Base-by-base conservation (phyloP, 306 rosid genomes). In the Echinosophora koreensis region DNA sequence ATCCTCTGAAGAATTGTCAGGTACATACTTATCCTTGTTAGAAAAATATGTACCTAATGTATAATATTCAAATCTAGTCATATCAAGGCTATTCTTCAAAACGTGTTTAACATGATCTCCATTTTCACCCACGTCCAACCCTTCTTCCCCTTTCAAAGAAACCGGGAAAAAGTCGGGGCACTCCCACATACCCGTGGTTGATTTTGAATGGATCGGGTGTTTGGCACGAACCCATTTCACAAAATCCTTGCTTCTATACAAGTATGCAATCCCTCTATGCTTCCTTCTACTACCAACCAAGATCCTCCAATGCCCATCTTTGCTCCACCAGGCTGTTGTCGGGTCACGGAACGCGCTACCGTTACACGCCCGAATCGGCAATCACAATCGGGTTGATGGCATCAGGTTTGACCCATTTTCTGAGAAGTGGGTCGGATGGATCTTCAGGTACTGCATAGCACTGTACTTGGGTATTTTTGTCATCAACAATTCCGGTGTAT, bases 131-230 rank as follows among this genome's bases (percentile, higher is more conserved):
- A 84, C 38, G 42, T 92, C 97, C 83, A 92, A 62, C 52, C 99
- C 97, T 0, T 3, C 5, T 2, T 51, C 69, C 0, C 90, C 81
- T 0, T 3, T 1, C 49, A 73, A 1, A 0, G 83, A 15, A 69
- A 95, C 97, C 0, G 97, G 97, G 78, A 42, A 95, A 51, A 92
- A 92, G 66, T 95, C 97, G 0, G 96, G 97, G 71, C 99, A 95
- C 35, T 95, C 97, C 98, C 97, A 95, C 97, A 92, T 90, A 3
- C 99, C 99, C 5, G 97, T 95, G 0, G 5, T 8, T 0, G 78
- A 38, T 2, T 68, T 27, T 0, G 95, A 84, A 77, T 90, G 97
- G 6, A 95, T 44, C 5, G 99, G 97, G 58, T 95, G 96, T 14
- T 86, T 46, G 55, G 93, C 91, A 73, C 82, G 82, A 4, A 77